Base-by-base conservation (phyloP, 2,329 filamentous ascomycete species). In the Rhynchosporium agropyri region DNA sequence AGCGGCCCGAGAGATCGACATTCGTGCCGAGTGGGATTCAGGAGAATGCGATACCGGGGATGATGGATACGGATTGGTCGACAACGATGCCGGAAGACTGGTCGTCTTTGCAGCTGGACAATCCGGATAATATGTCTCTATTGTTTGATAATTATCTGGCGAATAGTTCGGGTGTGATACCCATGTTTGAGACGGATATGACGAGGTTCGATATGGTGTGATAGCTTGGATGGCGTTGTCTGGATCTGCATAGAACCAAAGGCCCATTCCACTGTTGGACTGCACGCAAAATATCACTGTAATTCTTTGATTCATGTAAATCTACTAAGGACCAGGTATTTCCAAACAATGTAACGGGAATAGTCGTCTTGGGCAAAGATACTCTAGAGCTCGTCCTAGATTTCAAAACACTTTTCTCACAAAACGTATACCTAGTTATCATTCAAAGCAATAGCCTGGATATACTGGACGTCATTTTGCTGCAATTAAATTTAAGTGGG, bases 111-210 rank as follows among this genome's bases (percentile, higher is more conserved):
- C 48, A 58, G 13, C 31, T 63, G 29, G 55, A 63, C 31, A 63
- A 46, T 50, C 48, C 51, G 9, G 61, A 59, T 15, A 58, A 63
- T 15, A 63, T 63, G 61, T 63, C 55, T 3, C 29, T 58, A n/a
- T 49, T 63, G 10, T 63, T 58, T 49, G 61, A 59, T 28, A 63
- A 63, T 43, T 63, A 58, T 36, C 29, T 63, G 4, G 55, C 61
- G 2, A 49, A 55, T 5, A 63, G 59, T 29, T 49, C 61, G 8
- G 49, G 61, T 15, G 29, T 59, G 48, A 58, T 63, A 31, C 61
- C 61, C 2, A 63, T 63, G 7, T 63, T 53, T 20, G 61, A 59
- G 48, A 28, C 48, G 15, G 61, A 63, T 40, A 29, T 59, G 26
- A 54, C 54, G 20, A 53, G 48, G 26, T 55, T 54, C 40, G 61